These are phyloP conservation scores for Myochromella boudieri DNA, from an alignment of 768 basidiomycete species.

Conservation along the genomic window DNA sequence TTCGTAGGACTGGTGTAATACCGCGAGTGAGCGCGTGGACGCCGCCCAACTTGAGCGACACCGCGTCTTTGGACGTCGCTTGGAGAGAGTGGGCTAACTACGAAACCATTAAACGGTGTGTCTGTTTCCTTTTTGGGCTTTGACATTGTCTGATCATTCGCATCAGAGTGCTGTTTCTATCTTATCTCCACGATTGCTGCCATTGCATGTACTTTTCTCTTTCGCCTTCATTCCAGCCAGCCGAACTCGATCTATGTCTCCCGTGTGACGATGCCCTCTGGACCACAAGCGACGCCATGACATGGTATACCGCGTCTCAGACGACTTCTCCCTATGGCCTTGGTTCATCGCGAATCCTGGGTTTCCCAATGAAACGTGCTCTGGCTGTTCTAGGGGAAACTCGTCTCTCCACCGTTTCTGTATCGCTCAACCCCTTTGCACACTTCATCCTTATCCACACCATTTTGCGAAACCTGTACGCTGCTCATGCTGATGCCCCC, in stretches of 20 bases:
- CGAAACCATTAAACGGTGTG: slow-evolving; percentile 59
- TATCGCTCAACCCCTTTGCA: slow-evolving; percentile 39
- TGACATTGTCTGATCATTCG: slow-evolving; percentile 9
- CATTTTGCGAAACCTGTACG: slow-evolving; percentile 42
- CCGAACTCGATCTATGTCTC: slow-evolving; percentile 50
- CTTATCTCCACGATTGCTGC: slow-evolving; percentile 58
- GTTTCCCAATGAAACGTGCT: slow-evolving; percentile 38
- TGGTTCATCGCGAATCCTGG: slow-evolving; percentile 31
- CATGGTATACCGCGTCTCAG: slow-evolving; percentile 47
- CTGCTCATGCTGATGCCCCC: slow-evolving; percentile 16
- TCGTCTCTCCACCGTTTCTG: slow-evolving; percentile 24
- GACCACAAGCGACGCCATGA: slow-evolving; percentile 43
- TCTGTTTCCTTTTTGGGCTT: not conserved
- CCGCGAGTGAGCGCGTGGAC: slow-evolving; percentile 44
- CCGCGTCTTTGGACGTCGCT: slow-evolving; percentile 33
- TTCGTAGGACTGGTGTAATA: slow-evolving; percentile 46
- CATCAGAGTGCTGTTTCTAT: slow-evolving; percentile 42
- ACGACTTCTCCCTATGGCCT: slow-evolving; percentile 41
- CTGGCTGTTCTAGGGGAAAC: slow-evolving; percentile 33
- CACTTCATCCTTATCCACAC: slow-evolving; percentile 47
- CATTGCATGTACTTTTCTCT: slow-evolving; percentile 55
- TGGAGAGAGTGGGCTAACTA: slow-evolving; percentile 61
- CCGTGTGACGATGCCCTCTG: slow-evolving; percentile 60
- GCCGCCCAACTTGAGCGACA: slow-evolving; percentile 36
- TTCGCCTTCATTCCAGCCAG: slow-evolving; percentile 42